Conservation (phyloP, 768 basidiomycete species). For the Hypholoma sublateritium region DNA sequence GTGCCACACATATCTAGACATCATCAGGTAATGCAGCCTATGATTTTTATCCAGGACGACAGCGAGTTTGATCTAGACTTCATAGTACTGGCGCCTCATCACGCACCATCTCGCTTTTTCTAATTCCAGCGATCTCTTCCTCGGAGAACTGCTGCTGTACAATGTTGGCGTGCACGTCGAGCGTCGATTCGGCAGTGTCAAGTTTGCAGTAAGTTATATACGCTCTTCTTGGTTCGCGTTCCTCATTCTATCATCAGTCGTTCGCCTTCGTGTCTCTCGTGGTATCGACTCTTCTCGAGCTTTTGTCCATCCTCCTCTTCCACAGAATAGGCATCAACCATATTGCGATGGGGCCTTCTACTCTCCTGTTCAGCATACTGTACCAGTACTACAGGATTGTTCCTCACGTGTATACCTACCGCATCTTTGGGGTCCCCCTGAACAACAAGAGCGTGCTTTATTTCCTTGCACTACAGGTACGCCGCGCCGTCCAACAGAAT, state of each 20-base stretch:
- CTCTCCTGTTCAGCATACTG: slow-evolving; percentile 74
- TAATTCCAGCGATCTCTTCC: slow-evolving; percentile 83
- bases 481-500: slow-evolving; percentile 11
- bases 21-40: slow-evolving; percentile 63
- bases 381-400: slow-evolving; percentile 84
- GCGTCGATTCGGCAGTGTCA: slow-evolving; percentile 82
- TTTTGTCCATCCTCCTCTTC: slow-evolving; percentile 62
- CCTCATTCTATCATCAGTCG: slow-evolving; percentile 46
- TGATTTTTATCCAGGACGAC: slow-evolving; percentile 10
- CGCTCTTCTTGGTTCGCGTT: slow-evolving; percentile 6
- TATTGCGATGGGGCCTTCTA: slow-evolving; percentile 75
- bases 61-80: slow-evolving; percentile 31
- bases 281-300: slow-evolving; percentile 67
- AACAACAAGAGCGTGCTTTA: slow-evolving; percentile 79
- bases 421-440: slow-evolving; percentile 70
- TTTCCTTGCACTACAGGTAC: slow-evolving; percentile 70
- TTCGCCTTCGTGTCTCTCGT: slow-evolving; percentile 70
- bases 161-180: slow-evolving; percentile 72
- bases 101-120: slow-evolving; percentile 75
- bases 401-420: slow-evolving; percentile 73
- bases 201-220: slow-evolving; percentile 68
- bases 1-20: slow-evolving; percentile 88
- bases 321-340: slow-evolving; percentile 69
- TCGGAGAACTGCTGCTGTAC: slow-evolving; percentile 74
- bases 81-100: slow-evolving; percentile 83